These are phyloP conservation scores for Amanita muscaria DNA, from an alignment of 768 basidiomycete genomes.

Conservation along the genomic window DNA sequence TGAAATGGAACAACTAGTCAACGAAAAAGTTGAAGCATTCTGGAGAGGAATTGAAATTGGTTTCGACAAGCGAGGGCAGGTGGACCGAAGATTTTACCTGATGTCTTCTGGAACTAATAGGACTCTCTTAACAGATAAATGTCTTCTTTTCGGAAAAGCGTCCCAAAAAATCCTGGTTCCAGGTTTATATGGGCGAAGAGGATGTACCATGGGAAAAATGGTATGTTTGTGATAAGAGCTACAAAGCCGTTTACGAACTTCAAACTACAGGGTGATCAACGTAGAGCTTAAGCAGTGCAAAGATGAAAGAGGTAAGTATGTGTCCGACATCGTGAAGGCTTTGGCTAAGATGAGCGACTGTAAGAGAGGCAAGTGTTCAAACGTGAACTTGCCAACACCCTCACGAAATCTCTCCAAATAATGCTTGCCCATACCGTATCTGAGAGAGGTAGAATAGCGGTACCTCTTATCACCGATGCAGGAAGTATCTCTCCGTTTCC, in stretches of 20 bases:
- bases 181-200: slow-evolving; percentile 62
- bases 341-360: not conserved
- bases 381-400: slow-evolving; percentile 45
- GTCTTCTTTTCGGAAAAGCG: slow-evolving; percentile 74
- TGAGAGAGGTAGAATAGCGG: slow-evolving; percentile 62
- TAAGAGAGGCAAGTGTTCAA: slow-evolving; percentile 45
- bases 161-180: slow-evolving; percentile 74
- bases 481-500: slow-evolving; percentile 77
- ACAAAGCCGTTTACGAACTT: not conserved
- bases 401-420: slow-evolving; percentile 57
- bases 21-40: slow-evolving; percentile 69
- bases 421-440: slow-evolving; percentile 77
- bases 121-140: slow-evolving; percentile 37
- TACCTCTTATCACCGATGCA: slow-evolving; percentile 74
- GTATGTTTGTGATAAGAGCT: slow-evolving; percentile 24
- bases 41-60: slow-evolving; percentile 69
- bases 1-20: slow-evolving; percentile 61
- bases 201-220: slow-evolving; percentile 87
- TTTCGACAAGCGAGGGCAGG: slow-evolving; percentile 60
- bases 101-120: not conserved
- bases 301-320: slow-evolving; percentile 43
- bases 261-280: slow-evolving; percentile 56
- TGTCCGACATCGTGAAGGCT: not conserved
- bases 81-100: slow-evolving; percentile 17
- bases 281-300: slow-evolving; percentile 71